Conservation (phyloP, 495 filamentous ascomycete species). For the Neurospora sp. region DNA sequence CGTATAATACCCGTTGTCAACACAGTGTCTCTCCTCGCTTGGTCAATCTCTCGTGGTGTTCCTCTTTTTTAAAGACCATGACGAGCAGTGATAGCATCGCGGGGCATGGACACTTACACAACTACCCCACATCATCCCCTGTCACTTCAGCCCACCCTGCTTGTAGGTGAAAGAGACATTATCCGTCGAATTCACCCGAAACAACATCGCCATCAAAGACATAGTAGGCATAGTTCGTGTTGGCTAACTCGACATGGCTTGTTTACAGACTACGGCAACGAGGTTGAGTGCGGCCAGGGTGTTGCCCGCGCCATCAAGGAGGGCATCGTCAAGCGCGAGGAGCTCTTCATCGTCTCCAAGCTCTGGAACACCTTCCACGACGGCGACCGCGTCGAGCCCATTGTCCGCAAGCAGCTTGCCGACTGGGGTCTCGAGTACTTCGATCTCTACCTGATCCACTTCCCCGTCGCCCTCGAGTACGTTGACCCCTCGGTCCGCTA, state of each 20-base stretch:
- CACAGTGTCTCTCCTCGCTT: background rate
- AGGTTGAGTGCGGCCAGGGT: slow-evolving; percentile 73
- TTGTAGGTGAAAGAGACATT: background rate
- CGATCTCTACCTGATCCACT: slow-evolving; percentile 75
- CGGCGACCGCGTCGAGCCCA: slow-evolving; percentile 59
- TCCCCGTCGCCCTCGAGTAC: slow-evolving; percentile 71
- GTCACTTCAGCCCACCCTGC: slow-evolving; percentile 12
- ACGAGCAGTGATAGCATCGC: background rate
- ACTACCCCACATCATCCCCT: slow-evolving; percentile 21
- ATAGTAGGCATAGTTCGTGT: background rate
- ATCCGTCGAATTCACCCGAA: background rate
- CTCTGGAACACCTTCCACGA: slow-evolving; percentile 90
- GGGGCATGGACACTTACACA: background rate
- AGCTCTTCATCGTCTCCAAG: slow-evolving; percentile 89
- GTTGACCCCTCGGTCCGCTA: slow-evolving; percentile 69
- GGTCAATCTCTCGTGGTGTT: background rate
- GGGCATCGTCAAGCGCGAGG: slow-evolving; percentile 72
- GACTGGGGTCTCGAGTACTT: slow-evolving; percentile 84
- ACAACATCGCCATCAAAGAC: background rate
- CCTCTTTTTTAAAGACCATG: background rate
- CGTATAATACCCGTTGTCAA: background rate
- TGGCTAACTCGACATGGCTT: slow-evolving; percentile 12
- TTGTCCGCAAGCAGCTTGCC: slow-evolving; percentile 59
- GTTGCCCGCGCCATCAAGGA: slow-evolving; percentile 82
- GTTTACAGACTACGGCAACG: slow-evolving; percentile 73